These are phyloP conservation scores for Aaosphaeria pasadenensis DNA, from an alignment of 2,329 filamentous ascomycete genomes.

Conservation along the genomic window DNA sequence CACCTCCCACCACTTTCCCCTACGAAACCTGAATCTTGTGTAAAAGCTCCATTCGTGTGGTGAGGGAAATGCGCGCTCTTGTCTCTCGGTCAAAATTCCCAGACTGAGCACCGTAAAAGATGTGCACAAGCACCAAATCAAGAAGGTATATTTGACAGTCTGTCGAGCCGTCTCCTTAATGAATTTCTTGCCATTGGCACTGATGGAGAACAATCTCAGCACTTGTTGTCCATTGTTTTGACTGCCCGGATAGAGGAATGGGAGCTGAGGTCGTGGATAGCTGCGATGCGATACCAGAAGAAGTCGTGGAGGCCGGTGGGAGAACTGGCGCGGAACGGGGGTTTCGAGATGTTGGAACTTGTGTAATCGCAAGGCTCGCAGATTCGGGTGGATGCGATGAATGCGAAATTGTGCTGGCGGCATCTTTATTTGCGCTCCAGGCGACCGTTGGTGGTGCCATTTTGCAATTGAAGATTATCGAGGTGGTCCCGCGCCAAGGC, in stretches of 20 bases:
- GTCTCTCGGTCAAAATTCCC: constrained; percentile 68
- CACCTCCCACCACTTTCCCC: constrained; percentile 46
- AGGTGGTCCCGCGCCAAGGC: not conserved
- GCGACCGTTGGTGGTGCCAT: not conserved
- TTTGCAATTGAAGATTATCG: not conserved
- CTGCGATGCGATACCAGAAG: constrained; percentile 44
- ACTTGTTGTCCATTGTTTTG: constrained; percentile 48
- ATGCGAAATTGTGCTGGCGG: constrained; percentile 12
- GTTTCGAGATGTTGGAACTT: constrained; percentile 11
- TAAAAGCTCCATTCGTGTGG: constrained; percentile 77
- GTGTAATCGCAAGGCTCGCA: constrained; percentile 18
- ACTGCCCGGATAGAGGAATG: constrained; percentile 61
- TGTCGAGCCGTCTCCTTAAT: constrained; percentile 68
- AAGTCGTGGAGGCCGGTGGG: constrained; percentile 53
- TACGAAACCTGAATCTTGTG: constrained; percentile 66
- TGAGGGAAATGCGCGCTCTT: constrained; percentile 75
- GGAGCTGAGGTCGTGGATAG: constrained; percentile 58
- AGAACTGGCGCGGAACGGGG: constrained; percentile 52
- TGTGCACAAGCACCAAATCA: constrained; percentile 62
- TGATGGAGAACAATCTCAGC: constrained; percentile 70
- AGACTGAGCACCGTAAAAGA: constrained; percentile 61
- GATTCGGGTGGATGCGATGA: constrained; percentile 23
- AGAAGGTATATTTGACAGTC: constrained; percentile 64
- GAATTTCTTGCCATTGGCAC: constrained; percentile 65
- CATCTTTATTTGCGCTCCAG: constrained; percentile 18